Conservation (phyloP, 108 stramenopile species). For the Conticribra guillardii region DNA sequence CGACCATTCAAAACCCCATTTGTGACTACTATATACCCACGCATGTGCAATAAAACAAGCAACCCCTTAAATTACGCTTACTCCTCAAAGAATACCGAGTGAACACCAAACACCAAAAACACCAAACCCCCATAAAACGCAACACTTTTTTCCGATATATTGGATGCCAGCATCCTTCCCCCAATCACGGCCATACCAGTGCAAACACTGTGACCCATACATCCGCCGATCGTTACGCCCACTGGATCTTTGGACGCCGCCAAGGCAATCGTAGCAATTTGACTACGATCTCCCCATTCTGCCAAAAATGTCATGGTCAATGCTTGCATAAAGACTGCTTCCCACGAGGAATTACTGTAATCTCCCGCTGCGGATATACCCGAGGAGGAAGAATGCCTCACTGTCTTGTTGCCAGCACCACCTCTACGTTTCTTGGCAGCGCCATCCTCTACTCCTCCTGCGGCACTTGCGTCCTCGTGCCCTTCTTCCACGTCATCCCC, state of each 20-base stretch:
- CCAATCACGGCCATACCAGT: conserved; percentile 98
- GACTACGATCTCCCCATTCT: conserved; percentile 99
- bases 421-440: conserved; percentile 42
- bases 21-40: too few relatives aligned
- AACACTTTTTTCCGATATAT: conserved; percentile 95
- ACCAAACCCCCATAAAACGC: conserved; percentile 89
- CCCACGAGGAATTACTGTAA: conserved; percentile 49
- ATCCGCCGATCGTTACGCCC: conserved; percentile 95
- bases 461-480: conserved; percentile 7
- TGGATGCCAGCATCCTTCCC: conserved; percentile 95
- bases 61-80: too few relatives aligned
- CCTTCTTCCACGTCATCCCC: background rate
- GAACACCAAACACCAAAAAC: conserved; percentile 95
- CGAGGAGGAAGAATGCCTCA: conserved; percentile 43
- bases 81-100: conserved; percentile 88
- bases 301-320: conserved; percentile 98
- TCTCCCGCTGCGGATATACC: conserved; percentile 34
- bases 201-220: conserved; percentile 97
- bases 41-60: too few relatives aligned
- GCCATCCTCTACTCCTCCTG: conserved; percentile 12
- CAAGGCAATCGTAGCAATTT: conserved; percentile 99
- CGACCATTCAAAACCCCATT: too few relatives aligned
- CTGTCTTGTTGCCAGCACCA: conserved; percentile 15
- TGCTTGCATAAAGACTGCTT: conserved; percentile 82
- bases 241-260: conserved; percentile 95